phyloP scores from a whole-genome alignment of 805 yeast genomes.

The Wickerhamomyces strasburgensis region DNA sequence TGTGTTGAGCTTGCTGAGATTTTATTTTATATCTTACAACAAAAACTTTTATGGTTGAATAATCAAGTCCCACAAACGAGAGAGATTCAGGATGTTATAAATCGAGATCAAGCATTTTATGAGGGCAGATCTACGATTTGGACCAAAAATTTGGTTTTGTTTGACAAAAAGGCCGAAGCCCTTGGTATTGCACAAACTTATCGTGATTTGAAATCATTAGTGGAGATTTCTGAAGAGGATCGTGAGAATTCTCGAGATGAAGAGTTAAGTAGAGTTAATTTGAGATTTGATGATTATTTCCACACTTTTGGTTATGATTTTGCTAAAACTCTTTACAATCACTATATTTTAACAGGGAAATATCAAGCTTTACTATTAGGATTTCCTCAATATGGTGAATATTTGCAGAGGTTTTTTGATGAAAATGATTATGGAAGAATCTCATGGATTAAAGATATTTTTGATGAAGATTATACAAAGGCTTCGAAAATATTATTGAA shows the following conservation, averaged over 20 bases:
- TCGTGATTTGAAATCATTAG: conserved; percentile 60
- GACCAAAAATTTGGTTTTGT: conserved; percentile 53
- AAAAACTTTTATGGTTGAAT: conserved; percentile 30
- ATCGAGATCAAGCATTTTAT: conserved; percentile 20
- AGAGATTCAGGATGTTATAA: conserved; percentile 17
- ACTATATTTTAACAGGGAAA: conserved; percentile 49
- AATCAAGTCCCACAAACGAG: conserved; percentile 19
- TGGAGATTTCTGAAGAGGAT: conserved; percentile 43
- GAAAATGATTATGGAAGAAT: conserved; percentile 45
- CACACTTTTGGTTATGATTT: conserved; percentile 61
- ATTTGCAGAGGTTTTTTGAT: conserved; percentile 47
- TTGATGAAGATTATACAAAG: conserved; percentile 41
- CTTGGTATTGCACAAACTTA: conserved; percentile 60
- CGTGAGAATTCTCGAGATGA: conserved; percentile 26
- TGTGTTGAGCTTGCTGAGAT: conserved; percentile 35
- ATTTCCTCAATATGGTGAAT: conserved; percentile 47
- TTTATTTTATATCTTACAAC: conserved; percentile 35
- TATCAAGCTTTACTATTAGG: conserved; percentile 49
- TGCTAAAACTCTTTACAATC: conserved; percentile 58
- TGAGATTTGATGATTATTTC: conserved; percentile 46
- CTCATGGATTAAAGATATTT: conserved; percentile 68
- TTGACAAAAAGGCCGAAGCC: conserved; percentile 49
- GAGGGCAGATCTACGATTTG: conserved; percentile 40
- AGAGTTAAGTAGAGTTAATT: conserved; percentile 14
- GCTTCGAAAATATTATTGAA: conserved; percentile 47